Conservation (phyloP, 345 rosid genomes). For the Combretum micranthum region DNA sequence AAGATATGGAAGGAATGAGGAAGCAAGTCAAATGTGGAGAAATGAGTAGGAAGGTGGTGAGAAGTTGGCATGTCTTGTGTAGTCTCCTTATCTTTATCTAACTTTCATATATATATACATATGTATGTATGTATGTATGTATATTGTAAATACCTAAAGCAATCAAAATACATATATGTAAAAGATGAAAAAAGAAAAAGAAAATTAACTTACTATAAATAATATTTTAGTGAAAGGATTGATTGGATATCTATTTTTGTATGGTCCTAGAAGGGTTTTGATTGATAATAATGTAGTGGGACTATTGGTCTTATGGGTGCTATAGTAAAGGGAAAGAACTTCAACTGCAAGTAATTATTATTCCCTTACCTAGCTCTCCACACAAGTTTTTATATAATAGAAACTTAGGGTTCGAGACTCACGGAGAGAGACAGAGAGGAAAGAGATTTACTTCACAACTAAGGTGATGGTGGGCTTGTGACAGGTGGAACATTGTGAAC, state of each 20-base stretch:
- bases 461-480: conserved; percentile 39
- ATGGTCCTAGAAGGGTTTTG: conserved; percentile 10
- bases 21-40: conserved; percentile 16
- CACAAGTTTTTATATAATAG: conserved; percentile 3
- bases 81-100: conserved; percentile 3
- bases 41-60: conserved; percentile 30
- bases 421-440: conserved; percentile 1
- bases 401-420: neutral
- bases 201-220: neutral
- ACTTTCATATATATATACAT: neutral
- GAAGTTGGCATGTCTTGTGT: conserved; percentile 34
- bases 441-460: conserved; percentile 27
- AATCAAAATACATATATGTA: neutral
- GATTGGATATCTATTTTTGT: neutral
- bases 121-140: too few relatives aligned
- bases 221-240: conserved; percentile 1
- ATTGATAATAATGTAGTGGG: neutral
- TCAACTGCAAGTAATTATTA: neutral
- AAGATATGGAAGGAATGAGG: conserved; percentile 12
- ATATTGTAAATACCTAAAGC: too few relatives aligned
- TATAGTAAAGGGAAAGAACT: neutral
- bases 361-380: conserved; percentile 1
- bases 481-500: conserved; percentile 33
- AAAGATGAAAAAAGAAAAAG: neutral
- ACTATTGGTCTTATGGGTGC: neutral